Evolutionary conservation across 202 grass and related monocot genomes (phyloP), one percentile per base, ranked within the genome.

Genomic region (Panicum hallii): DNA sequence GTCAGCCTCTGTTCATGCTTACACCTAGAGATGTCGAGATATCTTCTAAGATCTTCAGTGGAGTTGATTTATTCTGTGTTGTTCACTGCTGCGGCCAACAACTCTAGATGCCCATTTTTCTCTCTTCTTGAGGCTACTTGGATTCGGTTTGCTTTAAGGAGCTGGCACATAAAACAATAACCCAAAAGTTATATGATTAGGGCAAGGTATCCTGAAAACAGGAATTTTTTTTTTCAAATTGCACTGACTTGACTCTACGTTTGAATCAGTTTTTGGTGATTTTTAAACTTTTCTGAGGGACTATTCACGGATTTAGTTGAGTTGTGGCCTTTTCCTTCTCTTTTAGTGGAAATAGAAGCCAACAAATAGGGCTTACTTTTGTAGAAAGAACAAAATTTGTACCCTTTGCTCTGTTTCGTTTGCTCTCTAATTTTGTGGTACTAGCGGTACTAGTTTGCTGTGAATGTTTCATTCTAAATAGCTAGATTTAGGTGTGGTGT

Each of bases 181-280:
- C 38, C 40, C 17, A 73, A n/a, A 62, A 41, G 20, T 63, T 17
- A 49, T 73, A 38, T 63, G 11, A 43, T 63, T 14, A 58, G 52
- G 19, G 30, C 54, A 52, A 72, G 4, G n/a, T 15, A 41, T 55
- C 47, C 14, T 54, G 28, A 77, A 13, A 56, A 48, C 32, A 19
- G 65, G 43, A 1, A 63, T 50, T 79, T 73, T 43, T 9, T 55
- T 55, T 86, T 55, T 86, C 49, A 9, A 42, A 20, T 64, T 83
- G 13, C 10, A 14, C 22, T 22, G n/a, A 48, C 12, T 71, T 71
- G 43, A 30, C 26, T 17, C 70, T 56, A 73, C 57, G 36, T 48
- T 74, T 46, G 76, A 53, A 45, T 72, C 44, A 41, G 5, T 50
- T 80, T 15, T 67, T 17, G 3, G 14, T 20, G 22, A 6, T 44